These are phyloP conservation scores for Isabelozyma pseudorhagii DNA, from an alignment of 805 yeast species.

Conservation along the genomic window DNA sequence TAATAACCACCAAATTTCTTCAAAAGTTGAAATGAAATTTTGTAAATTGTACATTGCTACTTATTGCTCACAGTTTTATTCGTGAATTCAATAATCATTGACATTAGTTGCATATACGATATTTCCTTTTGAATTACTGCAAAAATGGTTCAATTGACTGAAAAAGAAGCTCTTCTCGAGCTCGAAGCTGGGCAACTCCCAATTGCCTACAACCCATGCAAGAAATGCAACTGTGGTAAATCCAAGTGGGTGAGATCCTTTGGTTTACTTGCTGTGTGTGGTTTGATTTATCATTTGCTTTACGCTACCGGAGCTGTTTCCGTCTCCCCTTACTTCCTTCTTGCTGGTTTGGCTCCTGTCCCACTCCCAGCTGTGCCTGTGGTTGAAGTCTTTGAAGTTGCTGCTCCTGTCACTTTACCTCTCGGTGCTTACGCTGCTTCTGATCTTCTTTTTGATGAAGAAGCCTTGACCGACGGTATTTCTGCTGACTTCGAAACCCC, in stretches of 20 bases:
- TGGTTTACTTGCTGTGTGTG: not conserved
- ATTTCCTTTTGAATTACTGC: not conserved
- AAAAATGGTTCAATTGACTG: slow-evolving; percentile 5
- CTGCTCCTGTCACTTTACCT: not conserved
- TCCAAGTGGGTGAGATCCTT: not conserved
- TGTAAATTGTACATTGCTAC: too few species aligned
- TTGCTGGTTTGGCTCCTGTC: not conserved
- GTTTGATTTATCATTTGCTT: not conserved
- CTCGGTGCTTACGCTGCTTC: not conserved
- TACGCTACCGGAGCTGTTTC: not conserved
- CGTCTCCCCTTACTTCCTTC: not conserved
- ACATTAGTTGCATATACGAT: too few species aligned
- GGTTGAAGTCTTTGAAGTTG: not conserved
- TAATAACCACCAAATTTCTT: not conserved
- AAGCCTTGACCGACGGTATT: slow-evolving; percentile 5
- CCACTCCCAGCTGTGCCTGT: not conserved
- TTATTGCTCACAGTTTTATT: too few species aligned
- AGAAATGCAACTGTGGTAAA: not conserved
- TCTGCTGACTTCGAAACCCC: slow-evolving; percentile 7
- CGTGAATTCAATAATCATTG: too few species aligned
- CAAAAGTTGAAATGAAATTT: too few species aligned
- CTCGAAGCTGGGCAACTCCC: not conserved
- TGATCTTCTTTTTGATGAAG: slow-evolving; percentile 6
- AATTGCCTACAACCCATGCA: not conserved
- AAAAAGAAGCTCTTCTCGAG: slow-evolving; percentile 7